Evolutionary conservation across 2,329 filamentous ascomycete species (phyloP).

Genomic region (Rhinocladiella mackenziei): DNA sequence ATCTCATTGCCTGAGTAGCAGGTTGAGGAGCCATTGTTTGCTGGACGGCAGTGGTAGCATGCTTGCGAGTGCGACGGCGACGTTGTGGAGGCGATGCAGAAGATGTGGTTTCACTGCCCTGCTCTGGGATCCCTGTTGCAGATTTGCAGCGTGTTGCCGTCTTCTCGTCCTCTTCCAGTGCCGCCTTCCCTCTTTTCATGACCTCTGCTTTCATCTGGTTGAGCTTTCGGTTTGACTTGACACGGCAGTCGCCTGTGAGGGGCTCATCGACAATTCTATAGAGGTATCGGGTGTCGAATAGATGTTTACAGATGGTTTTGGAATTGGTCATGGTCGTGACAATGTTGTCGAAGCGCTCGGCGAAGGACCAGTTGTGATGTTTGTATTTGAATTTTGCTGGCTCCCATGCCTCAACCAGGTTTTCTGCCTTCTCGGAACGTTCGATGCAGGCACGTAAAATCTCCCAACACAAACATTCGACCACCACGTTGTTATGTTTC

Average conservation of each 20-base stretch:
- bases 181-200: conserved; percentile 35
- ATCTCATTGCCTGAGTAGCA: too few species aligned
- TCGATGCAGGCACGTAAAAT: conserved; percentile 32
- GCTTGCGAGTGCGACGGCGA: too few species aligned
- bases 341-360: conserved; percentile 26
- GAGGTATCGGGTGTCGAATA: conserved; percentile 36
- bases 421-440: conserved; percentile 26
- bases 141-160: conserved; percentile 11
- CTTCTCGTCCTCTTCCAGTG: conserved; percentile 19
- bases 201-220: conserved; percentile 35
- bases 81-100: too few species aligned
- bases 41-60: too few species aligned
- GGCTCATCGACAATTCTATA: conserved; percentile 39
- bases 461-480: conserved; percentile 36
- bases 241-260: conserved; percentile 29
- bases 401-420: conserved; percentile 31
- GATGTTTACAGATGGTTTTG: conserved; percentile 41
- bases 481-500: conserved; percentile 27
- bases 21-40: too few species aligned
- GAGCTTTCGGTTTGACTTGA: conserved; percentile 34
- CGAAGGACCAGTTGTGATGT: conserved; percentile 26
- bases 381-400: conserved; percentile 27
- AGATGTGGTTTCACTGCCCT: not conserved
- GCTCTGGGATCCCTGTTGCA: too few species aligned
- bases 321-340: conserved; percentile 25